A percentile compares a stretch with the other conserved stretches of the same genome.
These are phyloP conservation scores for Apiospora rasikravindrae DNA, from an alignment of 2,329 filamentous ascomycete species.

Conservation along the genomic window DNA sequence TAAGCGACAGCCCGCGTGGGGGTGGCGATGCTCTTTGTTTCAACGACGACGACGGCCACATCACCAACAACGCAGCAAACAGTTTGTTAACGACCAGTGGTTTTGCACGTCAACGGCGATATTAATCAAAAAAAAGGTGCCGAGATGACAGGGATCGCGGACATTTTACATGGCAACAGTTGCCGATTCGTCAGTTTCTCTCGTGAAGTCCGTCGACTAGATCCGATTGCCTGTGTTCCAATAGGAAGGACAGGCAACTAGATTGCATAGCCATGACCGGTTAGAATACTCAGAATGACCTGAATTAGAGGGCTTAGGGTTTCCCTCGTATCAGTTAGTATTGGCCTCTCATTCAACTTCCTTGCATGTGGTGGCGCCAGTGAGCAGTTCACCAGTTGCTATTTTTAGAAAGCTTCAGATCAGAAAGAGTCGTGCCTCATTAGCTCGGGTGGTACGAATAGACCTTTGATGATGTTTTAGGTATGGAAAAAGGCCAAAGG, in stretches of 20 bases:
- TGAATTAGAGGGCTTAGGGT: not conserved
- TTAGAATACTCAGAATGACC: not conserved
- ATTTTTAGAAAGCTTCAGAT: not conserved
- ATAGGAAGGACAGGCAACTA: not conserved
- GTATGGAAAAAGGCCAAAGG: not conserved
- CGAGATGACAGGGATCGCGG: not conserved
- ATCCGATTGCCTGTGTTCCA: no score
- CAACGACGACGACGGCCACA: not conserved
- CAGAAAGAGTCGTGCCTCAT: not conserved
- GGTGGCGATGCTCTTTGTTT: not conserved
- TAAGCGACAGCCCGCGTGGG: not conserved
- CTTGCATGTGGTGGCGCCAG: not conserved
- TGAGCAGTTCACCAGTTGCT: not conserved
- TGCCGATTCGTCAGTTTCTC: not conserved
- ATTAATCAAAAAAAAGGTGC: not conserved
- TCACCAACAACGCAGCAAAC: not conserved
- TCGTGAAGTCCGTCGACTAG: not conserved
- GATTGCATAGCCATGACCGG: not conserved
- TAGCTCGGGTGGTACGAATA: not conserved
- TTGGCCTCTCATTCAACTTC: no score
- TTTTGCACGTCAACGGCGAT: not conserved
- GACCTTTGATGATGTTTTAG: not conserved
- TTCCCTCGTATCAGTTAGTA: not conserved
- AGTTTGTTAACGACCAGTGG: not conserved
- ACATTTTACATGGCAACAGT: not conserved